Percentiles rank a stretch among this genome's conserved stretches.
Evolutionary conservation across 805 yeast species (phyloP).

Genomic region (Barnettozyma populi): DNA sequence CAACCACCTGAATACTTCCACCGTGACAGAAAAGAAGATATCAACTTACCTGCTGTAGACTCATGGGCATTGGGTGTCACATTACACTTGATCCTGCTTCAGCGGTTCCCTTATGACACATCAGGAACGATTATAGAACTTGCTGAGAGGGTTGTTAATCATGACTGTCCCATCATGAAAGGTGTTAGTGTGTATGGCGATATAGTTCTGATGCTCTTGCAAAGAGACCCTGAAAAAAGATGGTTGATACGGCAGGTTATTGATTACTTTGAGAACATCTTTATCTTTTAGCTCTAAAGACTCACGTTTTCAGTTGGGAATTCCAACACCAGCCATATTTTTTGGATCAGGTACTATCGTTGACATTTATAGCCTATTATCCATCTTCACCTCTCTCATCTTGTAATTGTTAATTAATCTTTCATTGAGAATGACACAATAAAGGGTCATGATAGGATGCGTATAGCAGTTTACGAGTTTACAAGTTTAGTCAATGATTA

Average conservation of each 20-base stretch:
- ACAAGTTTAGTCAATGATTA: too few species aligned
- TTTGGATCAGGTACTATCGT: too few species aligned
- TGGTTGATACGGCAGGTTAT: background rate
- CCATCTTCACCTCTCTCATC: too few species aligned
- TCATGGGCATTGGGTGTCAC: slow-evolving; percentile 13
- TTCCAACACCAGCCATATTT: background rate
- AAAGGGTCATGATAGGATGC: too few species aligned
- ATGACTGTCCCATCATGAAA: background rate
- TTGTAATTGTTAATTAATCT: too few species aligned
- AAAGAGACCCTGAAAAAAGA: slow-evolving; percentile 1
- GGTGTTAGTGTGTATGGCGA: slow-evolving; percentile 2
- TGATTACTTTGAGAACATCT: background rate
- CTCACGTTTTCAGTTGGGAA: too few species aligned
- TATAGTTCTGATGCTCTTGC: background rate
- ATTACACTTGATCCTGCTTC: slow-evolving; percentile 3
- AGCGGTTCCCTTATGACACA: slow-evolving; percentile 3
- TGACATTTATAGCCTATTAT: too few species aligned
- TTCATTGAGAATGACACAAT: too few species aligned
- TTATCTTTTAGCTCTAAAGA: background rate
- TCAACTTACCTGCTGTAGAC: slow-evolving; percentile 8
- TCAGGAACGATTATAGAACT: background rate
- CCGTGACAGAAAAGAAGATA: background rate
- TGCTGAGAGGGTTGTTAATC: background rate
- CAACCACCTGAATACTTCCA: slow-evolving; percentile 9
- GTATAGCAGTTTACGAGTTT: too few species aligned